Conservation (phyloP, 2,329 filamentous ascomycete species). For the Diaporthe batatas region DNA sequence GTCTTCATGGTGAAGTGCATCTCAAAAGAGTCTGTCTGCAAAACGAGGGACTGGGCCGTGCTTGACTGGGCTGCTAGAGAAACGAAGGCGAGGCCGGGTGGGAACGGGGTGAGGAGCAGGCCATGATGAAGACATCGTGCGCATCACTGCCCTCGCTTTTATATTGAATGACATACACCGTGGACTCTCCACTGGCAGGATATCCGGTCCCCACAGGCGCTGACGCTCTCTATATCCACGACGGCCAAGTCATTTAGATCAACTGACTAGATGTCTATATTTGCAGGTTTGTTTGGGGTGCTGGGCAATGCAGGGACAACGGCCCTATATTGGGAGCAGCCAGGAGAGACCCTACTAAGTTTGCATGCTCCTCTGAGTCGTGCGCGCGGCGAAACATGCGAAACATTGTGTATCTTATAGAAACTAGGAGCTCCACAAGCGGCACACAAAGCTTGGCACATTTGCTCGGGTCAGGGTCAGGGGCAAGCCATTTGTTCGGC, state of each 20-base stretch:
- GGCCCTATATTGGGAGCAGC: background rate
- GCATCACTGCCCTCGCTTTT: slow-evolving; percentile 10
- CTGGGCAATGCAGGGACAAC: background rate
- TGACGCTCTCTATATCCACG: slow-evolving; percentile 21
- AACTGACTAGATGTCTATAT: background rate
- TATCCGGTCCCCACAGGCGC: background rate
- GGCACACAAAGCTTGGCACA: slow-evolving; percentile 21
- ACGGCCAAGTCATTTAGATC: slow-evolving; percentile 14
- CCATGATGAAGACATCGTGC: background rate
- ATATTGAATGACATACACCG: background rate
- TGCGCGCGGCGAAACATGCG: slow-evolving; percentile 11
- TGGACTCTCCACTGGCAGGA: slow-evolving; percentile 4
- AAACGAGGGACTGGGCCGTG: slow-evolving; percentile 3
- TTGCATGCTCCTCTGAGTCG: slow-evolving; percentile 14
- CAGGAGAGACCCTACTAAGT: background rate
- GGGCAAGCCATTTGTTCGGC: slow-evolving; percentile 19
- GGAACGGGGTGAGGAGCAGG: background rate
- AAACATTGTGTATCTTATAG: too few relatives aligned
- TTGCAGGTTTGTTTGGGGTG: background rate
- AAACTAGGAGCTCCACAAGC: background rate
- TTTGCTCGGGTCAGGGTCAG: slow-evolving; percentile 30
- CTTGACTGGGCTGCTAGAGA: slow-evolving; percentile 9
- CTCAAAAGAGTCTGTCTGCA: background rate
- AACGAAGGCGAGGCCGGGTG: background rate
- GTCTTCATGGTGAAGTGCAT: slow-evolving; percentile 22